Conservation (phyloP, 768 basidiomycete species). For the Albatrellus ellisii region DNA sequence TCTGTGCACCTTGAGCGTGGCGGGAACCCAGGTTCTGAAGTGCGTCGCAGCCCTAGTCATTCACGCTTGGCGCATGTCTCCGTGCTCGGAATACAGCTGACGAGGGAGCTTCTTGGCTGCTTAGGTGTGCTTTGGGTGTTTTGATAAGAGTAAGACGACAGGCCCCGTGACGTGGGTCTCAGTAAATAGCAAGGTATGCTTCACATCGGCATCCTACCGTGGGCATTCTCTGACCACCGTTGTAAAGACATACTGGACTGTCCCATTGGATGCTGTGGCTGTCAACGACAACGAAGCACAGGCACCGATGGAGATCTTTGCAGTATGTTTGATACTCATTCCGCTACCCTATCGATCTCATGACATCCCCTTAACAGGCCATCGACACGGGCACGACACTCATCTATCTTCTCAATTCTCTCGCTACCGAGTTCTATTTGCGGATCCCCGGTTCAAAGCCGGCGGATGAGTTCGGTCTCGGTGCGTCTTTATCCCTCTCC, state of each 20-base stretch:
- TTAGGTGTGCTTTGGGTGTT: constrained; percentile 31
- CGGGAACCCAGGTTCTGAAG: constrained; percentile 33
- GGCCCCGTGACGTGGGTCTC: constrained; percentile 26
- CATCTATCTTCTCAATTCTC: constrained; percentile 37
- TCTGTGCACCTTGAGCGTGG: constrained; percentile 41
- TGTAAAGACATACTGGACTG: constrained; percentile 46
- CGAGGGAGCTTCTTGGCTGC: neutral
- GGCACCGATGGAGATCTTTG: constrained; percentile 21
- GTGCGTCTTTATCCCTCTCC: constrained; percentile 16
- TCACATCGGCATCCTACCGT: neutral
- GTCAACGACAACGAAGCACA: constrained; percentile 18
- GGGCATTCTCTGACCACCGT: neutral
- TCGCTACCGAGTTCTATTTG: constrained; percentile 34
- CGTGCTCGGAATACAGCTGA: neutral
- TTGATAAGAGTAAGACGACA: constrained; percentile 24
- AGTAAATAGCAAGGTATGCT: constrained; percentile 22
- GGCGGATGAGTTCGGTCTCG: constrained; percentile 29
- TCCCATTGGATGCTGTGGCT: constrained; percentile 32
- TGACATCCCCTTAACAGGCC: constrained; percentile 25
- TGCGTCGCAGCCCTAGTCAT: no score
- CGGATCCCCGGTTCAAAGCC: constrained; percentile 35
- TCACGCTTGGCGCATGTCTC: no score
- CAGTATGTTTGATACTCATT: constrained; percentile 21
- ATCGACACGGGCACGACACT: constrained; percentile 60
- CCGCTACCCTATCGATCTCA: neutral